Percentiles rank a stretch among this genome's conserved stretches.
Conservation (phyloP, 164 flowering plant species). For the Amborella trichopoda region DNA sequence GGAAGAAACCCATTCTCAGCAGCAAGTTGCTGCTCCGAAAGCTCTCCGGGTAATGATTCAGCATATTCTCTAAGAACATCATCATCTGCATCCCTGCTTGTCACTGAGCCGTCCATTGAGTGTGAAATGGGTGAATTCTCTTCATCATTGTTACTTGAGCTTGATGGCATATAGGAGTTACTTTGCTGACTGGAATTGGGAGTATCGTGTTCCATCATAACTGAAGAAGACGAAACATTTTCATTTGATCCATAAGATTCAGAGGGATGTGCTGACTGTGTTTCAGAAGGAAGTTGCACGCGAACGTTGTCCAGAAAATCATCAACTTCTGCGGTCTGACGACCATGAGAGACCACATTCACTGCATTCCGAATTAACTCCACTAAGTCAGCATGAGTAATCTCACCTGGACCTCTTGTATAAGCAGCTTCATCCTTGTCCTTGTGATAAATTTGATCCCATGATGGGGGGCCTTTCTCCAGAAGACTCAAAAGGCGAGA, state of each 20-base stretch:
- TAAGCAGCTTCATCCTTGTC: slow-evolving; percentile 17
- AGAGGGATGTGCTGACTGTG: slow-evolving; percentile 23
- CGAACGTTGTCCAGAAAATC: slow-evolving; percentile 37
- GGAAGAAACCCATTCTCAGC: slow-evolving; percentile 15
- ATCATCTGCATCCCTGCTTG: slow-evolving; percentile 17
- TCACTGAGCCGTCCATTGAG: slow-evolving; percentile 12
- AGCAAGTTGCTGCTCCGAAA: slow-evolving; percentile 21
- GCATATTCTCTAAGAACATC: slow-evolving; percentile 43
- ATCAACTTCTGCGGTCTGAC: slow-evolving; percentile 32
- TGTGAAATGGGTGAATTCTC: slow-evolving; percentile 5
- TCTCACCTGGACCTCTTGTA: slow-evolving; percentile 16
- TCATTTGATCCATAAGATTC: slow-evolving; percentile 16
- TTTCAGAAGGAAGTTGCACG: slow-evolving; percentile 27
- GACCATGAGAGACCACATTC: slow-evolving; percentile 26
- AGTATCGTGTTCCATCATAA: slow-evolving; percentile 46
- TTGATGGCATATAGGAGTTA: slow-evolving; percentile 12
- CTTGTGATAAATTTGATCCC: slow-evolving; percentile 34
- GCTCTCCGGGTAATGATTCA: slow-evolving; percentile 33
- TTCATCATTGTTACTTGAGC: slow-evolving; percentile 9
- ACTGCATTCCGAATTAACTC: slow-evolving; percentile 32
- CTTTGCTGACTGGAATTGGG: slow-evolving; percentile 28
- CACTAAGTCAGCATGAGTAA: slow-evolving; percentile 22
- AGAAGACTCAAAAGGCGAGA: slow-evolving; percentile 69
- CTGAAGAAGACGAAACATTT: slow-evolving; percentile 18
- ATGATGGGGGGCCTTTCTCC: slow-evolving; percentile 61